These are phyloP conservation scores for Biscogniauxia sp. DNA, from an alignment of 2,329 filamentous ascomycete species.

Conservation along the genomic window DNA sequence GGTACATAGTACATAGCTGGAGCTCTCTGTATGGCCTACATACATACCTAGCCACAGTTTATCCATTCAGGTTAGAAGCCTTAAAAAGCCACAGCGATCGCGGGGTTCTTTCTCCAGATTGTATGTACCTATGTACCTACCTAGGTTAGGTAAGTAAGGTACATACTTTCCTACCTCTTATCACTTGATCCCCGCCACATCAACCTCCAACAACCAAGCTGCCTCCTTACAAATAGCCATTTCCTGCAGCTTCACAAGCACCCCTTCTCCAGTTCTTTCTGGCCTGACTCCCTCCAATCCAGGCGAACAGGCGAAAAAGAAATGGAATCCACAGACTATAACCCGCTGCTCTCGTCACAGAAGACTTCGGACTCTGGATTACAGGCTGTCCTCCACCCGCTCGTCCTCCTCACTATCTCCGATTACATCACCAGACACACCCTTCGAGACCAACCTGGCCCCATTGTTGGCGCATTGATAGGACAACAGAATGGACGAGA, in stretches of 20 bases:
- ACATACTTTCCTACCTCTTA: constrained; percentile 1
- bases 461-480: constrained; percentile 82
- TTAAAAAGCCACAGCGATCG: background rate
- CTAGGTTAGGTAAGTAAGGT: background rate
- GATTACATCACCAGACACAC: constrained; percentile 94
- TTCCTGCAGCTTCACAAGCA: constrained; percentile 5
- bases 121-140: too few relatives aligned
- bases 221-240: constrained; percentile 2
- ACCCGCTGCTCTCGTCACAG: constrained; percentile 63
- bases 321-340: constrained; percentile 49
- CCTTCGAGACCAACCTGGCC: constrained; percentile 70
- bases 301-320: too few relatives aligned
- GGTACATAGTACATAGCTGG: background rate
- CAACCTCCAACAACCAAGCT: constrained; percentile 5
- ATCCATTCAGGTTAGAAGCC: too few relatives aligned
- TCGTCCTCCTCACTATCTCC: constrained; percentile 93
- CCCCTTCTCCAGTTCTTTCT: background rate
- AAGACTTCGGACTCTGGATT: constrained; percentile 72
- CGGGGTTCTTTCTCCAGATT: background rate
- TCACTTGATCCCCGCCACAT: background rate
- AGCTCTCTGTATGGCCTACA: background rate
- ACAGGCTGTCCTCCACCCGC: constrained; percentile 82
- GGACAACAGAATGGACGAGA: constrained; percentile 89
- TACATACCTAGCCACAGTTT: constrained; percentile 4
- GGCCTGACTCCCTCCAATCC: background rate